phyloP scores from a whole-genome alignment of 1,284 basidiomycete species.

The Malassezia sp. region DNA sequence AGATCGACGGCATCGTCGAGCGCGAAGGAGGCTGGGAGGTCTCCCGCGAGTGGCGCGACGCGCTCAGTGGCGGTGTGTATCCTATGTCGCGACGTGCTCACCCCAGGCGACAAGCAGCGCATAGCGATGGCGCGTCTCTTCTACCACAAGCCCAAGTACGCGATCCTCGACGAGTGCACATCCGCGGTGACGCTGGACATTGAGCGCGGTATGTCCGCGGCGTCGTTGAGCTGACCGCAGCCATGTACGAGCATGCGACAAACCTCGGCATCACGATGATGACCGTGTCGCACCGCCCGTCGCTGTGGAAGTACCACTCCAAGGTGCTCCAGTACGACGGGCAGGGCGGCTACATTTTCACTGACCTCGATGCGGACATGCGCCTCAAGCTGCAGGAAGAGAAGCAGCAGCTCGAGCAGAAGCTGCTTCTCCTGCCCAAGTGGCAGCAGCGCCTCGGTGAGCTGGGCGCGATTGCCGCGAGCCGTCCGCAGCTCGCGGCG shows the following conservation, averaged over 20 bases:
- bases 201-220: conserved; percentile 70
- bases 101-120: conserved; percentile 57
- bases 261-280: conserved; percentile 46
- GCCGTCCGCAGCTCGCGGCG: conserved; percentile 1
- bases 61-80: conserved; percentile 74
- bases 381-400: conserved; percentile 84
- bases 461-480: conserved; percentile 49
- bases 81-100: no score
- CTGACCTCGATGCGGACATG: conserved; percentile 79
- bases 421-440: conserved; percentile 57
- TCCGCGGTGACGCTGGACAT: conserved; percentile 83
- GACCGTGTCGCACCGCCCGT: conserved; percentile 53
- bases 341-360: conserved; percentile 58
- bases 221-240: no score
- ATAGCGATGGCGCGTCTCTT: conserved; percentile 94
- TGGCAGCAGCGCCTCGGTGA: conserved; percentile 66
- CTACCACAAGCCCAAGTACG: conserved; percentile 93
- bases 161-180: conserved; percentile 91
- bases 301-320: conserved; percentile 83
- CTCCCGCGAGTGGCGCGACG: conserved; percentile 80
- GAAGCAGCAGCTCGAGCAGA: conserved; percentile 52
- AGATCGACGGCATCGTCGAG: conserved; percentile 77
- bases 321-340: conserved; percentile 63
- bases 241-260: conserved; percentile 95
- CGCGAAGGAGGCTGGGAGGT: conserved; percentile 93